Conservation (phyloP, 305 asterid species). For the Andrographis paniculata region DNA sequence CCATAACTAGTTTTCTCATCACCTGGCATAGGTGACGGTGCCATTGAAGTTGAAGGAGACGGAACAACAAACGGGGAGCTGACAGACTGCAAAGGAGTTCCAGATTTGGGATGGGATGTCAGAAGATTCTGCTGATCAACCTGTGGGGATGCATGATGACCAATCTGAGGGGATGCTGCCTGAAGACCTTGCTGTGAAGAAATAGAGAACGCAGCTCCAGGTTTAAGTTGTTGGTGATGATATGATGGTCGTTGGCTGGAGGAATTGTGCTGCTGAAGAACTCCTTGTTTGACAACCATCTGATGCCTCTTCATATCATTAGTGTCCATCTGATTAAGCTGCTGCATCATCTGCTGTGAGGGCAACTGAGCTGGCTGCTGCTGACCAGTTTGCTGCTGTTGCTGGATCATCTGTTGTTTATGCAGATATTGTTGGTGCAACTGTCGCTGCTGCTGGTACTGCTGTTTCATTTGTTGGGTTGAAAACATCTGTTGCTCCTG, state of each 20-base stretch:
- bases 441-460: conserved; percentile 68
- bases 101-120: conserved; percentile 51
- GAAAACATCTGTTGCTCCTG: conserved; percentile 77
- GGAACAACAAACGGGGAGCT: conserved; percentile 81
- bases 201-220: conserved; percentile 60
- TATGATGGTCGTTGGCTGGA: conserved; percentile 55
- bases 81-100: conserved; percentile 82
- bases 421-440: conserved; percentile 51
- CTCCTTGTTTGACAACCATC: conserved; percentile 73
- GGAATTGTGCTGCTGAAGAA: conserved; percentile 57
- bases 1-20: conserved; percentile 74
- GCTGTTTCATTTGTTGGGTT: conserved; percentile 69
- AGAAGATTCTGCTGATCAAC: conserved; percentile 67
- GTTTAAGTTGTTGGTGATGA: conserved; percentile 55
- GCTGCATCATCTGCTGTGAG: conserved; percentile 63
- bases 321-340: conserved; percentile 65
- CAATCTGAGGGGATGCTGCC: conserved; percentile 64
- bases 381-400: conserved; percentile 50
- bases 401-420: conserved; percentile 53
- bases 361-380: conserved; percentile 62
- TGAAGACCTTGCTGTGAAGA: conserved; percentile 75
- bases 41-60: conserved; percentile 91
- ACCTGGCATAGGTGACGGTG: conserved; percentile 85
- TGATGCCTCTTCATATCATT: conserved; percentile 86
- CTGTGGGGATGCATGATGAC: conserved; percentile 75